phyloP scores from a whole-genome alignment of 1,284 basidiomycete species.

The Marasmius fiardii region DNA sequence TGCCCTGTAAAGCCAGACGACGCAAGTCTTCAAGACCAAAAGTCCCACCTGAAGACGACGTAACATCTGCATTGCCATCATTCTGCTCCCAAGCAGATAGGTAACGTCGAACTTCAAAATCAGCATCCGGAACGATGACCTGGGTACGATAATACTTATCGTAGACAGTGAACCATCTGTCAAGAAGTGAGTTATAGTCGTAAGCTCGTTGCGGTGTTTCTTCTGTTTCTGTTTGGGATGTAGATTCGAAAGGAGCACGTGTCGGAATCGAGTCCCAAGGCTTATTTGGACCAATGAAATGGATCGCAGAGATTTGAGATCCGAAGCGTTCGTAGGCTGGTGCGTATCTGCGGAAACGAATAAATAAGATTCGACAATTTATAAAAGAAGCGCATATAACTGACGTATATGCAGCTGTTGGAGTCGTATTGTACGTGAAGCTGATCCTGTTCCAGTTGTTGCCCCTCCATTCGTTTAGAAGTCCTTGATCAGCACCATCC shows the following conservation, averaged over 20 bases:
- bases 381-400: slow-evolving; percentile 31
- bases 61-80: slow-evolving; percentile 27
- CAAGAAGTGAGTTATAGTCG: slow-evolving; percentile 76
- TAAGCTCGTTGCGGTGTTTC: slow-evolving; percentile 46
- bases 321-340: slow-evolving; percentile 95
- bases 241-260: slow-evolving; percentile 49
- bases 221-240: slow-evolving; percentile 22
- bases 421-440: slow-evolving; percentile 97
- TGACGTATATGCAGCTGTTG: slow-evolving; percentile 95
- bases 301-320: slow-evolving; percentile 82
- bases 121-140: slow-evolving; percentile 31
- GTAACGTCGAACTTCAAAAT: slow-evolving; percentile 71
- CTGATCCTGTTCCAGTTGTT: slow-evolving; percentile 87
- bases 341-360: slow-evolving; percentile 64
- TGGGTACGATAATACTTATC: slow-evolving; percentile 78
- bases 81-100: slow-evolving; percentile 62
- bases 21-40: slow-evolving; percentile 71
- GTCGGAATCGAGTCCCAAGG: slow-evolving; percentile 81
- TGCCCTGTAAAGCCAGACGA: slow-evolving; percentile 61
- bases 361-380: slow-evolving; percentile 9
- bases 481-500: slow-evolving; percentile 97
- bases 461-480: slow-evolving; percentile 93
- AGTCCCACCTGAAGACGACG: slow-evolving; percentile 25
- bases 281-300: slow-evolving; percentile 94
- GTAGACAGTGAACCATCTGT: slow-evolving; percentile 90